phyloP scores from a whole-genome alignment of 2,329 filamentous ascomycete genomes.

The Neonectria hederae region DNA sequence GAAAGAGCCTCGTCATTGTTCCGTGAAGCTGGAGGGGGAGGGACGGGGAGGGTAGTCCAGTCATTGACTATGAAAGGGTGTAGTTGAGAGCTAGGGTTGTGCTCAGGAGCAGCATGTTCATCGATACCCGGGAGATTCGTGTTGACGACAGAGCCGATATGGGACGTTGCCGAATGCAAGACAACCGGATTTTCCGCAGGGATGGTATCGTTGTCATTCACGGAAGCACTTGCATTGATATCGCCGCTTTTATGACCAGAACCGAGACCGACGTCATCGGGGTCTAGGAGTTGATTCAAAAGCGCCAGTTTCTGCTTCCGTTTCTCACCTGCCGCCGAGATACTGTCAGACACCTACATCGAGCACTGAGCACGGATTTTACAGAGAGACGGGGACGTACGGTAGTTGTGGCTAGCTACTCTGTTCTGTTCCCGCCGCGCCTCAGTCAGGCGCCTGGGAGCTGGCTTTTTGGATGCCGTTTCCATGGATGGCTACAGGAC shows the following conservation, averaged over 20 bases:
- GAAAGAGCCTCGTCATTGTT: constrained; percentile 19
- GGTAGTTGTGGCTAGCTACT: constrained; percentile 42
- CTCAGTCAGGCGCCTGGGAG: constrained; percentile 37
- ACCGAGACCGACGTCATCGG: constrained; percentile 13
- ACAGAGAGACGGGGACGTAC: constrained; percentile 40
- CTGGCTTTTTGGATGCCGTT: constrained; percentile 23
- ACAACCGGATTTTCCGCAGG: not conserved
- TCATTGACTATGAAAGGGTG: not conserved
- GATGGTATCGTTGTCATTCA: not conserved
- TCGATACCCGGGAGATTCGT: not conserved
- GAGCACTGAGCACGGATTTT: constrained; percentile 28
- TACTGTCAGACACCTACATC: constrained; percentile 27
- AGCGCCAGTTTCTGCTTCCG: constrained; percentile 55
- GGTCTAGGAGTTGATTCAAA: constrained; percentile 50
- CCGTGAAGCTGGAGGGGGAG: not conserved
- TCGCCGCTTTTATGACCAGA: constrained; percentile 1
- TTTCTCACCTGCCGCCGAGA: constrained; percentile 51
- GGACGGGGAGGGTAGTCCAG: not conserved
- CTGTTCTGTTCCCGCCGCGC: constrained; percentile 43
- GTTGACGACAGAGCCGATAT: not conserved
- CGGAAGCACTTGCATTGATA: not conserved
- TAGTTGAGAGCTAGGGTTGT: not conserved
- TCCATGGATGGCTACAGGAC: constrained; percentile 21
- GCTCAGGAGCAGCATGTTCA: not conserved
- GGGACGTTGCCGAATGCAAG: not conserved